These are phyloP conservation scores for Cladosporium sp. DNA, from an alignment of 2,329 filamentous ascomycete genomes.

Conservation along the genomic window DNA sequence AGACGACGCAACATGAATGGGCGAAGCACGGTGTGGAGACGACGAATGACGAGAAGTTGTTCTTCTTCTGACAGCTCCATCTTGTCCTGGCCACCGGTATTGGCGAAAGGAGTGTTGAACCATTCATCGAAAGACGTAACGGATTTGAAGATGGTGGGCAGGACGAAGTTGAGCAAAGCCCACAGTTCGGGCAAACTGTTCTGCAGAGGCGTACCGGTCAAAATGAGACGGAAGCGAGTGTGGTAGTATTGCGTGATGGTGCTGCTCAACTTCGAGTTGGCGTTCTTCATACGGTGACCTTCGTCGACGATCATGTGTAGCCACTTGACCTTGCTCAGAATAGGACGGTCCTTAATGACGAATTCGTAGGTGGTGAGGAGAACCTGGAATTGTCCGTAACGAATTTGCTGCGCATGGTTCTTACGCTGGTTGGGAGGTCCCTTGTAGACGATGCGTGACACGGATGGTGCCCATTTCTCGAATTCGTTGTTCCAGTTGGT, in stretches of 20 bases:
- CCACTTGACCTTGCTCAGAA: constrained; percentile 99
- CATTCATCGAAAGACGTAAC: constrained; percentile 98
- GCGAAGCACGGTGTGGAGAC: constrained; percentile 94
- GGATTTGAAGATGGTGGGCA: constrained; percentile 98
- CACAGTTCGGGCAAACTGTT: constrained; percentile 96
- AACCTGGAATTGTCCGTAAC: constrained; percentile 93
- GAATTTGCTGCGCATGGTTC: constrained; percentile 88
- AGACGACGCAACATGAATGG: constrained; percentile 97
- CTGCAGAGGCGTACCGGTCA: constrained; percentile 94
- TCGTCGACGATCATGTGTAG: constrained; percentile 99
- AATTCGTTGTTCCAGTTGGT: constrained; percentile 99
- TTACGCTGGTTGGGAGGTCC: constrained; percentile 87
- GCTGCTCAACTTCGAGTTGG: constrained; percentile 90
- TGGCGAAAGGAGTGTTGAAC: constrained; percentile 99
- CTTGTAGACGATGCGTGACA: constrained; percentile 92
- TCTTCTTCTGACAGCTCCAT: constrained; percentile 99
- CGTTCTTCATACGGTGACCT: constrained; percentile 99
- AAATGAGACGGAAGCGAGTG: constrained; percentile 91
- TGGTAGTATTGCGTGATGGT: constrained; percentile 95
- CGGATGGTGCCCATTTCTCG: constrained; percentile 94
- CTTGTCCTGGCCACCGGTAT: constrained; percentile 95
- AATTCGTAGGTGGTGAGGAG: constrained; percentile 98
- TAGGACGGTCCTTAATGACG: constrained; percentile 96
- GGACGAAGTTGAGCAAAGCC: constrained; percentile 97
- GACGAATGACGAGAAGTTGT: constrained; percentile 94